Evolutionary conservation across 495 filamentous ascomycete genomes (phyloP), one percentile per base, ranked within the genome.

Genomic region (Daldinia bambusicola): DNA sequence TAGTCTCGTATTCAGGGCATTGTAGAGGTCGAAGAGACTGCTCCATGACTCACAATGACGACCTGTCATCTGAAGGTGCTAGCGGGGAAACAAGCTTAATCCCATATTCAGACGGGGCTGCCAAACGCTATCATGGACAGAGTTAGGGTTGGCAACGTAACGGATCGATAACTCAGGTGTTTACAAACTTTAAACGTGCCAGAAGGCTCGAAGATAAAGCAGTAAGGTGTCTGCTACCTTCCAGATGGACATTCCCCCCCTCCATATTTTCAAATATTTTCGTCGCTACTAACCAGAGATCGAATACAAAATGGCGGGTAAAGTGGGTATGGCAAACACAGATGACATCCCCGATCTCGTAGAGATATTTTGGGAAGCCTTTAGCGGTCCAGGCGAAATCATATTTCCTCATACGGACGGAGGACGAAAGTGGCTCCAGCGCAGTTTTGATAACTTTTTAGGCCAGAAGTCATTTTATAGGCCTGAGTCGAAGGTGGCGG

Each of bases 301-400:
- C 10, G 2, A 12, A 37, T 30, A 50, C 18, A 6, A 67, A 3
- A 70, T 70, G 66, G 73, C 69, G n/a, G 59, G 53, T 4, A 67
- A 70, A 87, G 90, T 55, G 88, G 63, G 55, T 51, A 31, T 77
- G 12, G 75, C 75, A 16, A 77, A 50, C 6, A 50, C 57, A n/a
- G 67, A 75, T 26, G 70, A 77, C 36, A 75, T 77, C 20, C 67
- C 75, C n/a, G 75, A 77, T 10, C 67, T 75, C 10, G 37, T 77
- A 8, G 55, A 56, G 51, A 77, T 77, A 32, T 75, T 77, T 41
- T 75, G 72, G 72, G 75, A 77, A 55, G 72, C 75, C 20, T 77
- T 77, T 22, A 67, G 63, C 56, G 75, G 72, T 16, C 69, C 75
- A 2, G 75, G 66, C 4, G 72, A 77, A 26, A 43, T 67, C 16